A percentile compares a stretch with the other conserved stretches of the same genome.
Conservation (phyloP, 495 filamentous ascomycete genomes). For the Xylaria grammica region DNA sequence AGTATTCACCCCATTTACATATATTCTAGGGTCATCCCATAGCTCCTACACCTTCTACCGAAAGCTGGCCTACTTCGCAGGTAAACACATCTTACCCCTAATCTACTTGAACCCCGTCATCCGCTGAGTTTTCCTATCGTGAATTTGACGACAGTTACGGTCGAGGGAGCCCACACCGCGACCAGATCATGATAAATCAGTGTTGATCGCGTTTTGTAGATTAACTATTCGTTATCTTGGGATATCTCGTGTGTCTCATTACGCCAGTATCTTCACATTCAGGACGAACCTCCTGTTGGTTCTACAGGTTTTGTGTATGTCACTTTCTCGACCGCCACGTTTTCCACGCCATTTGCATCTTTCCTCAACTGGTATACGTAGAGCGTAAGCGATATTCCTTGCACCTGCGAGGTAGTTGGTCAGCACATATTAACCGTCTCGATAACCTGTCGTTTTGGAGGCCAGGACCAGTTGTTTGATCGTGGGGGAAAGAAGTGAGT, state of each 20-base stretch:
- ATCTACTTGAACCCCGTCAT: too few species aligned
- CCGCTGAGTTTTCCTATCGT: too few species aligned
- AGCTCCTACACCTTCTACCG: too few species aligned
- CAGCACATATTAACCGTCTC: background rate
- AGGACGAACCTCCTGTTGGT: constrained; percentile 50
- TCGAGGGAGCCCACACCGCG: too few species aligned
- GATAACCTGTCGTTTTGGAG: background rate
- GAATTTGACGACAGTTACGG: too few species aligned
- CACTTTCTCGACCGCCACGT: constrained; percentile 96
- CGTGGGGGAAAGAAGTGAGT: background rate
- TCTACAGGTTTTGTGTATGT: constrained; percentile 87
- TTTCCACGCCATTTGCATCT: constrained; percentile 86
- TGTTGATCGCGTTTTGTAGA: constrained; percentile 13
- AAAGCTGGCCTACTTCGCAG: too few species aligned
- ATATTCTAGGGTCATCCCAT: too few species aligned
- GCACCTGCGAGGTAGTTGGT: constrained; percentile 65
- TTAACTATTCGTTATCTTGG: constrained; percentile 26
- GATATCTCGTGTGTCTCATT: constrained; percentile 30
- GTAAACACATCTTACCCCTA: too few species aligned
- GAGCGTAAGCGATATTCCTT: constrained; percentile 94
- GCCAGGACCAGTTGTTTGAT: background rate
- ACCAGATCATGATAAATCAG: too few species aligned
- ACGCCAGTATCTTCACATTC: constrained; percentile 22
- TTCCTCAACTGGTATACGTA: constrained; percentile 97
- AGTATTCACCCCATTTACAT: too few species aligned